Percentiles rank a stretch among this genome's conserved stretches.
phyloP scores from a whole-genome alignment of 1,284 basidiomycete species.

The Cryptococcus neoformans region DNA sequence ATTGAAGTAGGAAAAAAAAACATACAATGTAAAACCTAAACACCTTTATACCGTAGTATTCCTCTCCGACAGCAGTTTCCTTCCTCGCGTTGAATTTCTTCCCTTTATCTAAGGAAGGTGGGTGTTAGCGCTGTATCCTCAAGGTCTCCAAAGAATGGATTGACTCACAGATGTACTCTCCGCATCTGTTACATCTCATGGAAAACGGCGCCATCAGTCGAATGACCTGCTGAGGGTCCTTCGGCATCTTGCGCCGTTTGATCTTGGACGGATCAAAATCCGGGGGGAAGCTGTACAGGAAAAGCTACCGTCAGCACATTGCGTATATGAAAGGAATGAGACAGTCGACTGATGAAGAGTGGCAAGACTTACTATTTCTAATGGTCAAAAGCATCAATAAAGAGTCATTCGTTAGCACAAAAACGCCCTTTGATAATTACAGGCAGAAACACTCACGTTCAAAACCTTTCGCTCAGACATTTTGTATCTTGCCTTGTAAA shows the following conservation, averaged over 20 bases:
- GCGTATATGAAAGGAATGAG: neutral
- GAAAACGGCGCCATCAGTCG: conserved; percentile 99
- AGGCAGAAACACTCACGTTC: conserved; percentile 54
- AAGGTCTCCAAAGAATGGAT: neutral
- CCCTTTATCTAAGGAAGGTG: conserved; percentile 59
- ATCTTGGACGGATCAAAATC: conserved; percentile 99
- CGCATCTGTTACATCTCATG: conserved; percentile 95
- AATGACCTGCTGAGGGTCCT: conserved; percentile 93
- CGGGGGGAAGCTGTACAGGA: conserved; percentile 50
- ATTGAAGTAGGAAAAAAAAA: neutral
- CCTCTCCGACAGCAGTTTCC: conserved; percentile 94
- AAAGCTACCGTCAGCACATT: neutral
- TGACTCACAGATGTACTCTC: conserved; percentile 86
- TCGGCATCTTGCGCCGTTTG: conserved; percentile 76
- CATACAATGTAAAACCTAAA: conserved; percentile 52
- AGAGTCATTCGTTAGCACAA: neutral
- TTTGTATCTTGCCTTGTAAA: conserved; percentile 28
- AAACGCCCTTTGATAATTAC: neutral
- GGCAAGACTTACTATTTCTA: conserved; percentile 23
- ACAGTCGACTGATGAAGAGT: neutral
- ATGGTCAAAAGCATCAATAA: neutral
- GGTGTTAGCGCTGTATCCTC: neutral
- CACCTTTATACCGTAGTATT: conserved; percentile 93
- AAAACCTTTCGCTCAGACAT: conserved; percentile 89
- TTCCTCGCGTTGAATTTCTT: conserved; percentile 99